phyloP scores from a whole-genome alignment of 176 grass and related monocot species.

The Puccinellia tenuiflora region DNA sequence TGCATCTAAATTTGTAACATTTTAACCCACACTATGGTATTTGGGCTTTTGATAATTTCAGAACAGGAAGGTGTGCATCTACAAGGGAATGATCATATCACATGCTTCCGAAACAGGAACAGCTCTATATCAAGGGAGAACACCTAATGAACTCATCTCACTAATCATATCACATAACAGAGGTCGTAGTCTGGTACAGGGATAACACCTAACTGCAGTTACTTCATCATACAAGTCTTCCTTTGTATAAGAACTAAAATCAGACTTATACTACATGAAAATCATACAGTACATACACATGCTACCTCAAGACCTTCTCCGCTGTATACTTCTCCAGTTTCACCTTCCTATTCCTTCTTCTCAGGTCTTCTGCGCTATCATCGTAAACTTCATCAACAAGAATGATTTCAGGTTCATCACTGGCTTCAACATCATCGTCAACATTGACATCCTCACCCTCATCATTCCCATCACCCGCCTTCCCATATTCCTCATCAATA shows the following conservation, averaged over 20 bases:
- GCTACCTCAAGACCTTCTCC: constrained; percentile 40
- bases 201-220: constrained; percentile 21
- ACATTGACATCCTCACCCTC: constrained; percentile 27
- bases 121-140: background rate
- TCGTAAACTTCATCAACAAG: constrained; percentile 48
- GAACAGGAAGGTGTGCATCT: constrained; percentile 2
- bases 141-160: constrained; percentile 10
- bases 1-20: background rate
- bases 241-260: constrained; percentile 21
- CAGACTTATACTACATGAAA: constrained; percentile 13
- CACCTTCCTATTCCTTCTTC: constrained; percentile 30
- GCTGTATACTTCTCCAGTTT: constrained; percentile 40
- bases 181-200: background rate
- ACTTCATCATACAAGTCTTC: background rate
- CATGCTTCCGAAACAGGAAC: background rate
- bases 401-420: constrained; percentile 61
- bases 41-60: background rate
- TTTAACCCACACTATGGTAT: background rate
- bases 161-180: constrained; percentile 10
- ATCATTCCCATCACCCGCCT: constrained; percentile 3
- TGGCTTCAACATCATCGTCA: constrained; percentile 19
- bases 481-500: constrained; percentile 29
- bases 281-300: background rate
- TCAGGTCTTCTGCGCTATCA: constrained; percentile 12
- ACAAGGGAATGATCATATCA: no score